A percentile compares a stretch with the other conserved stretches of the same genome.
phyloP scores from a whole-genome alignment of 202 grass and related monocot genomes.

The Zoysia matrella region DNA sequence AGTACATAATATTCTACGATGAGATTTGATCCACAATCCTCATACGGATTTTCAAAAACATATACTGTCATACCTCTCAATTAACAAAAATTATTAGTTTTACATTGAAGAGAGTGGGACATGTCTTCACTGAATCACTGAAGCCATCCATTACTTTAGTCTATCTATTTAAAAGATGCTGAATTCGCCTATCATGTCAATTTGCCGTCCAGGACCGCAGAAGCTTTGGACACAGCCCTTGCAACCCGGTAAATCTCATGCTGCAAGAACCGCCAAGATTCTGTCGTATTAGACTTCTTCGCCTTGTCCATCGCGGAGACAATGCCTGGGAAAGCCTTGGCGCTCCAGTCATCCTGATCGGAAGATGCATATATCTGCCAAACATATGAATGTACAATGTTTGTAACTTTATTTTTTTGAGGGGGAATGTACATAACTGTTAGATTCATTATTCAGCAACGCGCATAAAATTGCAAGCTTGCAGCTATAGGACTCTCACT shows the following conservation, averaged over 20 bases:
- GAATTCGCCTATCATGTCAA: slow-evolving; percentile 47
- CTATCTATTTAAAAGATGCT: neutral
- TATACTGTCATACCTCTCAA: neutral
- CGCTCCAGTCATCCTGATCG: slow-evolving; percentile 57
- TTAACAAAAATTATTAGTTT: neutral
- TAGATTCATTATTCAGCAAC: slow-evolving; percentile 6
- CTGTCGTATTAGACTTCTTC: slow-evolving; percentile 56
- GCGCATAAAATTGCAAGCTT: neutral
- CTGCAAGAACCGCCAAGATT: slow-evolving; percentile 55
- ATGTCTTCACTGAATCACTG: neutral
- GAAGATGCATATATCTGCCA: slow-evolving; percentile 69
- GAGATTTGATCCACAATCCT: neutral
- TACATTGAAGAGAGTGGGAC: no score
- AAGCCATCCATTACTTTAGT: neutral
- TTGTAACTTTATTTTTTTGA: no score
- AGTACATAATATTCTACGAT: neutral
- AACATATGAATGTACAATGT: neutral
- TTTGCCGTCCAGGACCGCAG: slow-evolving; percentile 56
- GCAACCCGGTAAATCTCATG: slow-evolving; percentile 73
- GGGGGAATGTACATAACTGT: neutral
- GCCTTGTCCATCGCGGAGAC: slow-evolving; percentile 60
- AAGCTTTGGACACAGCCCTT: slow-evolving; percentile 65
- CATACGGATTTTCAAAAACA: neutral
- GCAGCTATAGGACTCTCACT: neutral
- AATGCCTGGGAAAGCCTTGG: slow-evolving; percentile 65